Percentiles rank a stretch among this genome's conserved stretches.
These are phyloP conservation scores for Camellia granthamiana DNA, from an alignment of 148 eudicot species.

Conservation along the genomic window DNA sequence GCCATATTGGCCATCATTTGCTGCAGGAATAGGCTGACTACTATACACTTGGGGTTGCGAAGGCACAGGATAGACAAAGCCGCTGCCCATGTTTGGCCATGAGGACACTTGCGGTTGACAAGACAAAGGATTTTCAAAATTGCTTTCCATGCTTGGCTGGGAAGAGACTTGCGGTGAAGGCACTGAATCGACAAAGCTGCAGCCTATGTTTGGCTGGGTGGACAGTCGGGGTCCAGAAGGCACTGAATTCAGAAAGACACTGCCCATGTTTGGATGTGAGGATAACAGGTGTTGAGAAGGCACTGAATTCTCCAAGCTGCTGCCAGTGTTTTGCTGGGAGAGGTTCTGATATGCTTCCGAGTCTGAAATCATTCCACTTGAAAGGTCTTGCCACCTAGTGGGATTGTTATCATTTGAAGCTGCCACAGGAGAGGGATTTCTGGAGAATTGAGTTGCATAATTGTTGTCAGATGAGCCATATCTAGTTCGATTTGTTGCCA, in stretches of 20 bases:
- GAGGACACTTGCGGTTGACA: slow-evolving; percentile 23
- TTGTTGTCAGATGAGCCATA: slow-evolving; percentile 15
- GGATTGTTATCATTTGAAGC: slow-evolving; percentile 10
- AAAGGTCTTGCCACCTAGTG: not conserved
- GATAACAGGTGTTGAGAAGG: slow-evolving; percentile 2
- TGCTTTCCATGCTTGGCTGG: slow-evolving; percentile 12
- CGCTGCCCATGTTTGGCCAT: slow-evolving; percentile 19
- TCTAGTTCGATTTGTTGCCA: slow-evolving; percentile 17
- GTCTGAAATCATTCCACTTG: not conserved
- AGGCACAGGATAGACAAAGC: slow-evolving; percentile 15
- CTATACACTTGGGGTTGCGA: slow-evolving; percentile 29
- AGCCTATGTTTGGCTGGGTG: slow-evolving; percentile 18
- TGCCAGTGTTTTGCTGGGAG: slow-evolving; percentile 5
- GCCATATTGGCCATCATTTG: slow-evolving; percentile 24
- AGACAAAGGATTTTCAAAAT: slow-evolving; percentile 16
- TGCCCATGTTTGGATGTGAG: slow-evolving; percentile 2
- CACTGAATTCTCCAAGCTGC: slow-evolving; percentile 9
- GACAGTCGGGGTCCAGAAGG: slow-evolving; percentile 22
- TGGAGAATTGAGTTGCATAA: not conserved
- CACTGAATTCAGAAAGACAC: slow-evolving; percentile 5
- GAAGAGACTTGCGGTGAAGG: slow-evolving; percentile 11
- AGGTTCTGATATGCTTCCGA: not conserved
- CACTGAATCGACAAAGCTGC: not conserved
- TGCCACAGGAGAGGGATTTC: not conserved
- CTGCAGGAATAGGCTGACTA: slow-evolving; percentile 22